Evolutionary conservation across 306 rosid genomes (phyloP), one percentile per base, ranked within the genome.

Genomic region (Gynostemma pentaphyllum): DNA sequence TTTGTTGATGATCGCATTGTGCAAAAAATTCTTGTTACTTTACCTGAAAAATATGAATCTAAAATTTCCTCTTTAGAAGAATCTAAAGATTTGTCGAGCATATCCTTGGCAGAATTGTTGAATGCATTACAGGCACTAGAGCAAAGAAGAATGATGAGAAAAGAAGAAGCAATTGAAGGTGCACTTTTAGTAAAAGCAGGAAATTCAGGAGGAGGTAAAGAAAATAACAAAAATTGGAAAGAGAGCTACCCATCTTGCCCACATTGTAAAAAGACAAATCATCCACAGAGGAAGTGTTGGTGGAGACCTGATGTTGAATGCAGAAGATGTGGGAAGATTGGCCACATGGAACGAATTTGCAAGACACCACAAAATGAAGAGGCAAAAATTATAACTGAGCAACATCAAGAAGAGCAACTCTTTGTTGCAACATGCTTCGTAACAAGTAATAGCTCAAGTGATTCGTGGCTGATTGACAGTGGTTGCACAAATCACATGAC

Each of bases 241-340:
- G 8, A 22, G 26, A 29, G 14, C 7, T 34, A 9, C 3, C 15
- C 47, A 1, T 0, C 45, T 4, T 15, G 14, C 22, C 10, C 65
- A 8, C 13, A 59, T 18, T 59, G 46, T n/a, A 59, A 59, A 22
- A 59, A 59, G 42, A 46, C 24, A 14, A 65, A 65, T 12, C 69
- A 46, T 30, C 9, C 45, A 30, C 16, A 9, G 30, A 46, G 23
- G 19, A 47, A 15, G 22, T 47, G 22, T 47, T 47, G 53, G 53
- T 47, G 53, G 53, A 47, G 53, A 7, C 26, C 22, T 4, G 26
- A 47, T n/a, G 26, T 16, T 0, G 18, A 47, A 15, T 47, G 26
- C 23, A 18, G 23, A n/a, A 47, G 18, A 3, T 47, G 53, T 19
- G 12, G 57, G 1, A 22, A 50, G 23, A 4, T 8, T 5, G 29